Conservation (phyloP, 768 basidiomycete genomes). For the Mycena capillaripes region DNA sequence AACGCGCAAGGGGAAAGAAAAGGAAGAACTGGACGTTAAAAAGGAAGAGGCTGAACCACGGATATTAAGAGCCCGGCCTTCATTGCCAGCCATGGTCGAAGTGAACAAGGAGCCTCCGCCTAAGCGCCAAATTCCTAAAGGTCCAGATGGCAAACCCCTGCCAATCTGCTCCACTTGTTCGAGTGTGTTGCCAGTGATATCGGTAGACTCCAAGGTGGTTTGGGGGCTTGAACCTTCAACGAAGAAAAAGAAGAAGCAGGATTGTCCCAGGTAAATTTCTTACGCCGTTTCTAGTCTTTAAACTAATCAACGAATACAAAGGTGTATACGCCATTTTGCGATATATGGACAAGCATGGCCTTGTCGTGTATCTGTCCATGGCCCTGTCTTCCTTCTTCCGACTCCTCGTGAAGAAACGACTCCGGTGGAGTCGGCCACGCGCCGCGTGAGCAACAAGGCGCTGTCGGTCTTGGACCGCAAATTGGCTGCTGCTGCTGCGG, state of each 20-base stretch:
- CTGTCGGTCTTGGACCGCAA: conserved; percentile 69
- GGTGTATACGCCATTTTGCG: conserved; percentile 85
- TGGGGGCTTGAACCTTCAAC: conserved; percentile 74
- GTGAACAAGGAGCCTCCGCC: conserved; percentile 50
- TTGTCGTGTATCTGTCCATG: conserved; percentile 66
- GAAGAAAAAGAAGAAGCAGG: conserved; percentile 72
- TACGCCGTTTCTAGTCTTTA: conserved; percentile 23
- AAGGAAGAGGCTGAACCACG: conserved; percentile 67
- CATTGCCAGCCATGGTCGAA: conserved; percentile 52
- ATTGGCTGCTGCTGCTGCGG: conserved; percentile 55
- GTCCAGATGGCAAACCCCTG: conserved; percentile 75
- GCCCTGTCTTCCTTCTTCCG: conserved; percentile 54
- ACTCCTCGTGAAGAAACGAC: conserved; percentile 67
- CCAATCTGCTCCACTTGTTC: conserved; percentile 81
- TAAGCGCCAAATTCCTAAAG: conserved; percentile 62
- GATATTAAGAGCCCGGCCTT: conserved; percentile 64
- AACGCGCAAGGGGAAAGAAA: conserved; percentile 43
- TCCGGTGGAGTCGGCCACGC: conserved; percentile 60
- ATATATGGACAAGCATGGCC: conserved; percentile 86
- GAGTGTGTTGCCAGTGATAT: conserved; percentile 81
- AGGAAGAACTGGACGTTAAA: conserved; percentile 56
- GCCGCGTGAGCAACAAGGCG: conserved; percentile 65
- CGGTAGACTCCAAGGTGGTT: conserved; percentile 80
- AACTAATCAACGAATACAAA: conserved; percentile 19
- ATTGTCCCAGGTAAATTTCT: conserved; percentile 78